A percentile compares a stretch with the other conserved stretches of the same genome.
These are phyloP conservation scores for Nothopassalora personata DNA, from an alignment of 2,329 filamentous ascomycete species.

Conservation along the genomic window DNA sequence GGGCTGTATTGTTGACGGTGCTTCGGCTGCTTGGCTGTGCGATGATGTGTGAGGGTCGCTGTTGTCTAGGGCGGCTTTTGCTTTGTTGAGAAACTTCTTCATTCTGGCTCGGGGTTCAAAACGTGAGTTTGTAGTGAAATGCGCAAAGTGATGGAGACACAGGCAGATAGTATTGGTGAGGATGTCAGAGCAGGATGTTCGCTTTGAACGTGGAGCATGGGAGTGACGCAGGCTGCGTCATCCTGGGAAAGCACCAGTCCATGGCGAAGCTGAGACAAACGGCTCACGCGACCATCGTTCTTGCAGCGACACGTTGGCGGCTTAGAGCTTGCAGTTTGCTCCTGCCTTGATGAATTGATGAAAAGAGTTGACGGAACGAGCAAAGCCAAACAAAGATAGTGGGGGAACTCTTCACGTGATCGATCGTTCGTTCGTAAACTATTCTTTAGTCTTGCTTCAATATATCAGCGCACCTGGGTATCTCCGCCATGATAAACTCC, in stretches of 20 bases:
- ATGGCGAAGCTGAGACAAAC: conserved; percentile 10
- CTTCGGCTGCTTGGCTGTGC: conserved; percentile 19
- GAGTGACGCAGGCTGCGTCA: background rate
- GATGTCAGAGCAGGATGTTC: conserved; percentile 12
- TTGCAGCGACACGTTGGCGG: background rate
- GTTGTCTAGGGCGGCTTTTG: conserved; percentile 31
- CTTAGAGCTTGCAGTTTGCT: background rate
- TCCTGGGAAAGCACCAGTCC: background rate
- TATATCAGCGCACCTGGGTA: background rate
- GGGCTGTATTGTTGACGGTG: conserved; percentile 31
- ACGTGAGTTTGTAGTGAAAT: background rate
- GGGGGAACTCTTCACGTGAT: background rate
- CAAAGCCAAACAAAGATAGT: background rate
- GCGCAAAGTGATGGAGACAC: conserved; percentile 10
- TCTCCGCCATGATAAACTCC: conserved; percentile 6
- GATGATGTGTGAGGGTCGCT: conserved; percentile 5
- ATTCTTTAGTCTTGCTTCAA: background rate
- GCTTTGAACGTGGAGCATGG: conserved; percentile 3
- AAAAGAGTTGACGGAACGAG: background rate
- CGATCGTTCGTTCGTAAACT: background rate
- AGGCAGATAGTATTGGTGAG: conserved; percentile 18
- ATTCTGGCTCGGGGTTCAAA: conserved; percentile 20
- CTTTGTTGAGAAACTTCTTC: conserved; percentile 37
- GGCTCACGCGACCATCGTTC: background rate
- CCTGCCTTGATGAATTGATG: background rate